Percentiles rank a stretch among this genome's conserved stretches.
Conservation (phyloP, 2,329 filamentous ascomycete genomes). For the Pseudocercospora cruenta region DNA sequence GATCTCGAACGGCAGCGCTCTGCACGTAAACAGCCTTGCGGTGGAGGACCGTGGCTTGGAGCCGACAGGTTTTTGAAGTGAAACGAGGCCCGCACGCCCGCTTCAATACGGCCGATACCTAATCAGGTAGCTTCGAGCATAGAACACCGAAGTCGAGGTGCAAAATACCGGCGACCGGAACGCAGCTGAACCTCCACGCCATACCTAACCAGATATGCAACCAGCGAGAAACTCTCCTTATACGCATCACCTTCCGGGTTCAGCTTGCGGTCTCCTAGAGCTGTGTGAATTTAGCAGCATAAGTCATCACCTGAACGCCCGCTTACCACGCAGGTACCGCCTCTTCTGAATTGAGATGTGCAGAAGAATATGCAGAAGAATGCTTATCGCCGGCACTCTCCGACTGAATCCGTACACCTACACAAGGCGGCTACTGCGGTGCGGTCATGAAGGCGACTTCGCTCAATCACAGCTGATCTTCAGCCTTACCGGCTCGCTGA, state of each 20-base stretch:
- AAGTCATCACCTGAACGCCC: constrained; percentile 1
- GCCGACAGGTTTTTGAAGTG: not conserved
- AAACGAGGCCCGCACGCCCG: not conserved
- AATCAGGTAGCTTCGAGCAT: constrained; percentile 1
- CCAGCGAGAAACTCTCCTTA: not conserved
- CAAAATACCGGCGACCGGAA: not conserved
- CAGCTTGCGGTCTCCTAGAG: not conserved
- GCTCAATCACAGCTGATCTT: not conserved
- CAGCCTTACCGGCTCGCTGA: not conserved
- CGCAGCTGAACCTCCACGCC: not conserved
- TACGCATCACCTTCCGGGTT: not conserved
- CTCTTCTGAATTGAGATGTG: not conserved
- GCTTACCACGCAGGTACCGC: not conserved
- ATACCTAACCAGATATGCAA: constrained; percentile 1
- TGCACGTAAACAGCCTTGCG: not conserved
- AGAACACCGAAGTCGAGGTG: not conserved
- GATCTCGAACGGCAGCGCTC: not conserved
- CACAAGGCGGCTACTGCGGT: not conserved
- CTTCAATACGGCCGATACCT: not conserved
- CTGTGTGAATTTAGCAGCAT: constrained; percentile 2
- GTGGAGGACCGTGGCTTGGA: not conserved
- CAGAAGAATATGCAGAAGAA: not conserved
- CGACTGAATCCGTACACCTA: not conserved
- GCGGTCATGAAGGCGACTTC: not conserved
- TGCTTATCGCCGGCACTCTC: not conserved